Conservation (phyloP, 352 stramenopile species). For the Peronospora farinosa region DNA sequence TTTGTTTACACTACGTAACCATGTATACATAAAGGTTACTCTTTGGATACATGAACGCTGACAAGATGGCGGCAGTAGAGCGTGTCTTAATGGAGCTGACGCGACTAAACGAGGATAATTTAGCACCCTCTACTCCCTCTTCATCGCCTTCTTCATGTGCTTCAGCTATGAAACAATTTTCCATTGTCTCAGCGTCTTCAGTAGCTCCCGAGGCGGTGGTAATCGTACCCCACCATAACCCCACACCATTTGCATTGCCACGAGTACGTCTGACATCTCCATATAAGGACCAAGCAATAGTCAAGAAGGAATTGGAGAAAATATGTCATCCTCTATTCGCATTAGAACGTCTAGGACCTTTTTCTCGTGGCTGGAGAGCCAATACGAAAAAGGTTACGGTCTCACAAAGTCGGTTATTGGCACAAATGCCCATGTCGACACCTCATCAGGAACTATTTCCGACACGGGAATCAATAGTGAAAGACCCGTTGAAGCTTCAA, state of each 20-base stretch:
- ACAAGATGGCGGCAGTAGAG: conserved; percentile 29
- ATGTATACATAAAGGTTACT: not conserved
- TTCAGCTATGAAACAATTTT: conserved; percentile 39
- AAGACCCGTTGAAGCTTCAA: conserved; percentile 38
- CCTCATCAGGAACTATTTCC: conserved; percentile 51
- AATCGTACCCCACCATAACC: conserved; percentile 29
- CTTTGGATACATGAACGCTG: not conserved
- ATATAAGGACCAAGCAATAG: conserved; percentile 17
- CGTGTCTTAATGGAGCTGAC: conserved; percentile 36
- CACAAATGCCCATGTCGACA: conserved; percentile 66
- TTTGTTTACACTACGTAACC: not conserved
- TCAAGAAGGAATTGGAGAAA: conserved; percentile 29
- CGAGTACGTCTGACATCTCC: conserved; percentile 32
- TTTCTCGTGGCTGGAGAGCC: conserved; percentile 22
- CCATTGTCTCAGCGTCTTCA: conserved; percentile 37
- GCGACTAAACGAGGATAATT: conserved; percentile 23
- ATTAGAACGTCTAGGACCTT: conserved; percentile 37
- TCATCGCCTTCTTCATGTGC: conserved; percentile 4
- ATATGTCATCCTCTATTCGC: conserved; percentile 32
- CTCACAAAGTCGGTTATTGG: conserved; percentile 46
- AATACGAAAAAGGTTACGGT: conserved; percentile 16
- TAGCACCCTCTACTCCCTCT: not conserved
- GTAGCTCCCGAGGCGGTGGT: conserved; percentile 39
- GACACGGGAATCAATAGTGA: conserved; percentile 38
- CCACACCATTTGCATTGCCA: conserved; percentile 37